Evolutionary conservation across 441 rosid genomes (phyloP).

Genomic region (Sinapis alba): DNA sequence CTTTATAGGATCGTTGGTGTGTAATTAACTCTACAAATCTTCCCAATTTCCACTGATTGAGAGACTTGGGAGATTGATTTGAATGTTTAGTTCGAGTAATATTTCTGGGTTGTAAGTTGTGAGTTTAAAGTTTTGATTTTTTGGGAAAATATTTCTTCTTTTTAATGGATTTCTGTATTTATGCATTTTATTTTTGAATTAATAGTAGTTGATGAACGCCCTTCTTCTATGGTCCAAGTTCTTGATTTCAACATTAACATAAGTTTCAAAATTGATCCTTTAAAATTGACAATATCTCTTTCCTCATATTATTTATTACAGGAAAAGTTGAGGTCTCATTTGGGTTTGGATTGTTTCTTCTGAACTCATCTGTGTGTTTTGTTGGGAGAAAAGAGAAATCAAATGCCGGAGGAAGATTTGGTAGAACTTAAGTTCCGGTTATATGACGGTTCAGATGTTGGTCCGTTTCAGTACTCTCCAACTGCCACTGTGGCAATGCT

Average conservation of each 20-base stretch:
- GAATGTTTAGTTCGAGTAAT: neutral
- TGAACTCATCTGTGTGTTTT: neutral
- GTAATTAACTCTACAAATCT: neutral
- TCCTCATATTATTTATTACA: neutral
- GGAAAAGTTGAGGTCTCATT: neutral
- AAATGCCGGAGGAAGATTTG: constrained; percentile 81
- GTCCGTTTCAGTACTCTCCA: constrained; percentile 80
- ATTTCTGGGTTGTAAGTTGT: neutral
- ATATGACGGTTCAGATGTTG: constrained; percentile 88
- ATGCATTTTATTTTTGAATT: neutral
- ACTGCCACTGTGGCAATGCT: constrained; percentile 73
- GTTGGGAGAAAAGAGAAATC: constrained; percentile 34
- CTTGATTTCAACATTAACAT: constrained; percentile 1
- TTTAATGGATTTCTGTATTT: neutral
- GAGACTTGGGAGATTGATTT: neutral
- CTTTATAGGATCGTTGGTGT: neutral
- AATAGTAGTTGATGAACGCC: neutral
- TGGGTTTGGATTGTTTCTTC: constrained; percentile 6
- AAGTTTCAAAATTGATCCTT: neutral
- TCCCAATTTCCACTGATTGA: neutral
- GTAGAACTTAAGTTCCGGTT: constrained; percentile 81
- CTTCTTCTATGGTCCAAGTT: constrained; percentile 12
- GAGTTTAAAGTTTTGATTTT: constrained; percentile 19
- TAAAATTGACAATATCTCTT: neutral
- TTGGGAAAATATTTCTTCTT: neutral